Conservation (phyloP, 2,329 filamentous ascomycete species). For the Allantophomopsis lycopodina region DNA sequence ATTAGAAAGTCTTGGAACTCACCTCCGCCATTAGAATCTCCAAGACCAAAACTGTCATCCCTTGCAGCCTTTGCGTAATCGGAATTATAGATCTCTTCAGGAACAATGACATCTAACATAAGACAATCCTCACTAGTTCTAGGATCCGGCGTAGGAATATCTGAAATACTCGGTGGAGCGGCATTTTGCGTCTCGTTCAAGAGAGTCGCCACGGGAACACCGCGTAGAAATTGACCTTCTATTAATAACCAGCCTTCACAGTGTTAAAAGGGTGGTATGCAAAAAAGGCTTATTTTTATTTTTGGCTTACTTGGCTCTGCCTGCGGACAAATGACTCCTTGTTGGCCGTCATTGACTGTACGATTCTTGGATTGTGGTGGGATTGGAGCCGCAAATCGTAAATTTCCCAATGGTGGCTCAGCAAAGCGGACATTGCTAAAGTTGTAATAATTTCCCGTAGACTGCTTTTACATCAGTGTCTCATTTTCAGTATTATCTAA, state of each 20-base stretch:
- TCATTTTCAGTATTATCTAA: no score
- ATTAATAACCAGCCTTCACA: no score
- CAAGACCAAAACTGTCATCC: no score
- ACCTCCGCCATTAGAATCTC: no score
- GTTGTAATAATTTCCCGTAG: slow-evolving; percentile 20
- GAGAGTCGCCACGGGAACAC: no score
- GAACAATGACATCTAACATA: slow-evolving; percentile 28
- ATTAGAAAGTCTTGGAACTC: no score
- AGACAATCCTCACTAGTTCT: slow-evolving; percentile 25
- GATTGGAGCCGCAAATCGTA: slow-evolving; percentile 28
- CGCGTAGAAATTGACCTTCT: no score
- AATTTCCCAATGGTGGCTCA: slow-evolving; percentile 24
- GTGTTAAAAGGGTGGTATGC: no score
- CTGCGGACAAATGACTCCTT: slow-evolving; percentile 22
- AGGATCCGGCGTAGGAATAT: slow-evolving; percentile 4
- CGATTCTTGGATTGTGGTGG: slow-evolving; percentile 15
- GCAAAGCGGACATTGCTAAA: slow-evolving; percentile 31
- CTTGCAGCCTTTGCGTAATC: no score
- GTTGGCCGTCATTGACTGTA: slow-evolving; percentile 18
- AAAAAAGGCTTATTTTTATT: no score
- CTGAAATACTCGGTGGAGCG: no score
- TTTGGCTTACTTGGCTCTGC: slow-evolving; percentile 10
- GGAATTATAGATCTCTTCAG: slow-evolving; percentile 21
- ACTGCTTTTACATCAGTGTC: no score
- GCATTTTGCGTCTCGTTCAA: slow-evolving; percentile 5